Base-by-base conservation (phyloP, 176 grass and related monocot species). In the Raddia guianensis region DNA sequence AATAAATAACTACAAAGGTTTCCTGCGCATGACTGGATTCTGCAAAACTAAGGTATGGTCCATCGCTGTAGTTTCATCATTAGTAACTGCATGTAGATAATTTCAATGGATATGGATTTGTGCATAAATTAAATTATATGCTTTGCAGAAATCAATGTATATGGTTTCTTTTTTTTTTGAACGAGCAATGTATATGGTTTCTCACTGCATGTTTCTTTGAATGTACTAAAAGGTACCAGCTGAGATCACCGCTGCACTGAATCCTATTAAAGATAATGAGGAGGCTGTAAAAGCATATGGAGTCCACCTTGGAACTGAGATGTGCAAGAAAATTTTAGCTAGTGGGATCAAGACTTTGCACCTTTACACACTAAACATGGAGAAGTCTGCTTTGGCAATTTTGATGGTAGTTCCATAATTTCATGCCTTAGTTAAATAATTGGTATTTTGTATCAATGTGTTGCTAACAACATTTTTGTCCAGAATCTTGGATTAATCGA, bases 321-420 rank as follows among this genome's bases (percentile, higher is more conserved):
- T 91, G 93, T 97, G 93, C 90, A 97, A 90, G 83, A 97, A 89
- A 84, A 93, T 97, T 72, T 84, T 97, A 76, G 90, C 93, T 79
- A 86, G 2, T 51, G 93, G 93, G 72, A 97, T 97, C 58, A 97
- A 93, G 70, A 97, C 85, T 50, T 58, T 97, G 91, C 93, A 97
- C 82, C 87, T 97, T 52, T 97, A 97, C 72, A 97, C 93, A 48
- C 73, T 93, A 61, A 97, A 97, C 72, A 91, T 97, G 93, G 93
- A 97, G 27, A 97, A 97, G 32, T 83, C 93, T 40, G 93, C 93
- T 87, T 71, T 97, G 71, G 87, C 56, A 85, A 97, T 97, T 71
- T 72, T 97, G 76, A 82, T 76, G 86, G 93, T 97, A 84, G 21
- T 73, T 70, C 33, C 59, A 40, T 40, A 40, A 40, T 40, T 40